phyloP scores from a whole-genome alignment of 2,329 filamentous ascomycete genomes.

The Lecanosticta acicola region DNA sequence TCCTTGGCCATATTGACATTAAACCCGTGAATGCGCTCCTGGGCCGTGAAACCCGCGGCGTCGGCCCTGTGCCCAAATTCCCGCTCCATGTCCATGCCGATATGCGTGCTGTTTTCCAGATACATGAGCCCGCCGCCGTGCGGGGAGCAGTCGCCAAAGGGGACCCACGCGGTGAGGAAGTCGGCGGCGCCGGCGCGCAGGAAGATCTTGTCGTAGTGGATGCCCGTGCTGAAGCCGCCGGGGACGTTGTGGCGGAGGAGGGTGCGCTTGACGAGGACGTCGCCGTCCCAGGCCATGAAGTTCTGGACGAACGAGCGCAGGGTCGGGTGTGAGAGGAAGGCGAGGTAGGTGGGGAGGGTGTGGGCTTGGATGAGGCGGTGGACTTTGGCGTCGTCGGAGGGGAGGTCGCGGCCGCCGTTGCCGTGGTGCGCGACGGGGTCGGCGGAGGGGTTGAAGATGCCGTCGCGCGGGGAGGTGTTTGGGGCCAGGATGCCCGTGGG shows the following conservation, averaged over 20 bases:
- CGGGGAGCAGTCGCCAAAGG: conserved; percentile 32
- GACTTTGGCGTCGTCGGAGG: not conserved
- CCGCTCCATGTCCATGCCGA: conserved; percentile 37
- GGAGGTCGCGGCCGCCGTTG: conserved; percentile 9
- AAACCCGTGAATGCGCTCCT: conserved; percentile 22
- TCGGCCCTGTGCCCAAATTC: too few species aligned
- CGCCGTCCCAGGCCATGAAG: conserved; percentile 36
- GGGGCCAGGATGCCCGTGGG: conserved; percentile 38
- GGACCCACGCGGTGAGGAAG: conserved; percentile 41
- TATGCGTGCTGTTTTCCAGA: conserved; percentile 34
- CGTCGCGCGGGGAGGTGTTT: conserved; percentile 35
- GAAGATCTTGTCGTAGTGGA: conserved; percentile 2
- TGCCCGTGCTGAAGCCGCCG: conserved; percentile 35
- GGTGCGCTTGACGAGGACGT: conserved; percentile 30
- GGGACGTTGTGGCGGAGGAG: conserved; percentile 39
- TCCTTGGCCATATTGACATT: conserved; percentile 28
- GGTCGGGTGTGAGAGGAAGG: conserved; percentile 30
- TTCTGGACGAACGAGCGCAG: conserved; percentile 34
- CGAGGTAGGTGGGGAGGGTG: not conserved
- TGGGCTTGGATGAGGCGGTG: conserved; percentile 33
- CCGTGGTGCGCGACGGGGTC: conserved; percentile 30
- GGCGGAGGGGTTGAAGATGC: conserved; percentile 37
- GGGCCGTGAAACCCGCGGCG: conserved; percentile 2
- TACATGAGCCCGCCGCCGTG: conserved; percentile 38
- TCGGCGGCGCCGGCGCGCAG: conserved; percentile 25